phyloP scores from a whole-genome alignment of 176 grass and related monocot genomes.

The Areca catechu region DNA sequence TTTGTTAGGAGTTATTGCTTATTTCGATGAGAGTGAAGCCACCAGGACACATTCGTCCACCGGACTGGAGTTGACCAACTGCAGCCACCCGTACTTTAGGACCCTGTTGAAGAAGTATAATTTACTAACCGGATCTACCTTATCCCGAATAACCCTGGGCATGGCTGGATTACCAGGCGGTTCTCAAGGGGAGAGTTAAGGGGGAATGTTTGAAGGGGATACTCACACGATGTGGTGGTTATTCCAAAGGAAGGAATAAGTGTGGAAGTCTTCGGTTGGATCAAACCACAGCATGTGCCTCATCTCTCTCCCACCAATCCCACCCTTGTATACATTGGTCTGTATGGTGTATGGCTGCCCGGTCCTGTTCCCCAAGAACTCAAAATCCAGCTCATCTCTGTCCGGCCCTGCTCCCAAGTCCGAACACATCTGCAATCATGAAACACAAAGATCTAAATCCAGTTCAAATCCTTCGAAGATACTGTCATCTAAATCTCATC shows the following conservation, averaged over 20 bases:
- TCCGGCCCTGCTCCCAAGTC: conserved; percentile 62
- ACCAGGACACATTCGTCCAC: no score
- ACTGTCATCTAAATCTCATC: no score
- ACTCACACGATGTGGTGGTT: conserved; percentile 80
- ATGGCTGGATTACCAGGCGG: background rate
- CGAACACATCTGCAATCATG: conserved; percentile 72
- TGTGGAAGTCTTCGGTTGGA: conserved; percentile 86
- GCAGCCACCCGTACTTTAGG: no score
- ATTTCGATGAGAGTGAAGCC: no score
- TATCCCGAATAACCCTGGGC: no score
- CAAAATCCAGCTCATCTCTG: conserved; percentile 91
- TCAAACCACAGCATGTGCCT: conserved; percentile 96
- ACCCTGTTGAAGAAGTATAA: no score
- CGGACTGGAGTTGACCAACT: no score
- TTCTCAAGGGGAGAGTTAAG: background rate
- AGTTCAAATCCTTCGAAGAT: no score
- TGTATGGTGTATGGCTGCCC: conserved; percentile 93
- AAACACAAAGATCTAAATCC: background rate
- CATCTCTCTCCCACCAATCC: conserved; percentile 86
- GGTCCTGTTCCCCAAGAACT: conserved; percentile 94
- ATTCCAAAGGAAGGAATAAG: conserved; percentile 94
- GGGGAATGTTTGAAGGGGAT: background rate
- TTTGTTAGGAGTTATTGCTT: no score
- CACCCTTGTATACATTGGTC: conserved; percentile 89
- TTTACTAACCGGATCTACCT: no score